These are phyloP conservation scores for Fagopyrum esculentum DNA, from an alignment of 148 eudicot genomes.

Conservation along the genomic window DNA sequence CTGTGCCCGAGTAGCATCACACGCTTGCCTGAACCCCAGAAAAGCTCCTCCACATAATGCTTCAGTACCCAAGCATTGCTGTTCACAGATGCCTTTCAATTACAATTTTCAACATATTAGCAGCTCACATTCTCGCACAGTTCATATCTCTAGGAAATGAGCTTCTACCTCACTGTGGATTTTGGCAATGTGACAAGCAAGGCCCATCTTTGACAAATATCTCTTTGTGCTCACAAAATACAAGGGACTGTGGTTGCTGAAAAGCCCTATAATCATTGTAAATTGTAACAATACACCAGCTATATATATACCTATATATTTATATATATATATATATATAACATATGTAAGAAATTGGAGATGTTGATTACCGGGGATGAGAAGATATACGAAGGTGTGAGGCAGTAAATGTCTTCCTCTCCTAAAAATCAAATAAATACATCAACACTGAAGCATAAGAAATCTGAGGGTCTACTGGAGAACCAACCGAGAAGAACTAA, in stretches of 20 bases:
- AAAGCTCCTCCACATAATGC: constrained; percentile 81
- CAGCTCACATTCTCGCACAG: background rate
- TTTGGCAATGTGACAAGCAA: constrained; percentile 89
- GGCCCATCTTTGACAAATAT: constrained; percentile 90
- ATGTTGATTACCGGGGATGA: constrained; percentile 69
- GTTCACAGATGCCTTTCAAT: constrained; percentile 76
- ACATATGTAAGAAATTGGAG: background rate
- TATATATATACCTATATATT: background rate
- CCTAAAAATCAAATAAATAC: constrained; percentile 33
- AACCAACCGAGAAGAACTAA: background rate
- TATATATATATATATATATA: background rate
- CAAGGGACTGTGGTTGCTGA: constrained; percentile 88
- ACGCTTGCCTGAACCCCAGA: constrained; percentile 88
- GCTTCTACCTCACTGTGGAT: constrained; percentile 83
- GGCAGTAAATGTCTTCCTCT: constrained; percentile 78
- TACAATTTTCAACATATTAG: background rate
- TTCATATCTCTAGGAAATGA: background rate
- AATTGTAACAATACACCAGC: background rate
- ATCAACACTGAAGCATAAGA: too few species aligned
- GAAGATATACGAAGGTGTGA: constrained; percentile 71
- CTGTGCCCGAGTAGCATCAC: constrained; percentile 97
- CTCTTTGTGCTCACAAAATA: constrained; percentile 80
- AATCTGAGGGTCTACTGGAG: background rate
- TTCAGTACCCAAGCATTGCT: constrained; percentile 81
- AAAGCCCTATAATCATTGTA: constrained; percentile 47